Evolutionary conservation across 2,329 filamentous ascomycete genomes (phyloP).

Genomic region (Paecilomyces fulvus): DNA sequence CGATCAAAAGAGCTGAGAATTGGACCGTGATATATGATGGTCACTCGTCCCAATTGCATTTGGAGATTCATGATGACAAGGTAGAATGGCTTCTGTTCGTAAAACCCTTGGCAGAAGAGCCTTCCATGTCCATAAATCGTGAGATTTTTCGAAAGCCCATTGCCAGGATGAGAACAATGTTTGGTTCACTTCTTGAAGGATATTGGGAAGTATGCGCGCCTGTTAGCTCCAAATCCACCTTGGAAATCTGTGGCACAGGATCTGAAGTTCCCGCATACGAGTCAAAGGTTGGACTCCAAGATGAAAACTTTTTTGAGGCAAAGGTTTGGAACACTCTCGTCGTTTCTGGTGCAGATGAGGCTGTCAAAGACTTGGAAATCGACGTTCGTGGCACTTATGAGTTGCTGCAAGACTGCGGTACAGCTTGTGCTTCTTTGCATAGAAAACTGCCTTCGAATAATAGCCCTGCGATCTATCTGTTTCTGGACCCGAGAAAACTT

Average conservation of each 20-base stretch:
- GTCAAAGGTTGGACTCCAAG: conserved; percentile 31
- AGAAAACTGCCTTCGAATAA: conserved; percentile 23
- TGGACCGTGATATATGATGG: conserved; percentile 26
- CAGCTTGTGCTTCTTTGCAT: conserved; percentile 48
- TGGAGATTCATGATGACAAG: conserved; percentile 15
- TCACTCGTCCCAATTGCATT: conserved; percentile 13
- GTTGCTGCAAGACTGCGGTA: conserved; percentile 49
- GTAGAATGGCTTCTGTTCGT: conserved; percentile 43
- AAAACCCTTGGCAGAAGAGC: conserved; percentile 29
- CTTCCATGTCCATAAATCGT: conserved; percentile 32
- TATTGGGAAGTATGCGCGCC: conserved; percentile 40
- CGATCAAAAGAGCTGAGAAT: conserved; percentile 19
- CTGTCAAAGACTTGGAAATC: conserved; percentile 19
- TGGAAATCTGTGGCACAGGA: conserved; percentile 29
- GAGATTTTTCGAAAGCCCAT: conserved; percentile 39
- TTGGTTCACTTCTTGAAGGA: conserved; percentile 27
- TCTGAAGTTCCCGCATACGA: conserved; percentile 29
- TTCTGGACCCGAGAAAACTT: conserved; percentile 47
- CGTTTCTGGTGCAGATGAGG: conserved; percentile 26
- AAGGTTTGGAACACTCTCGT: conserved; percentile 38
- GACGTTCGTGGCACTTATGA: conserved; percentile 45
- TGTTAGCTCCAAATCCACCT: conserved; percentile 22
- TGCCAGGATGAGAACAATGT: conserved; percentile 36
- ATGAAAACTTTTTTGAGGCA: conserved; percentile 28
- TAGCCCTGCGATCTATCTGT: conserved; percentile 42